Conservation (phyloP, 1,284 basidiomycete species). For the Macrocystidia cucumis region DNA sequence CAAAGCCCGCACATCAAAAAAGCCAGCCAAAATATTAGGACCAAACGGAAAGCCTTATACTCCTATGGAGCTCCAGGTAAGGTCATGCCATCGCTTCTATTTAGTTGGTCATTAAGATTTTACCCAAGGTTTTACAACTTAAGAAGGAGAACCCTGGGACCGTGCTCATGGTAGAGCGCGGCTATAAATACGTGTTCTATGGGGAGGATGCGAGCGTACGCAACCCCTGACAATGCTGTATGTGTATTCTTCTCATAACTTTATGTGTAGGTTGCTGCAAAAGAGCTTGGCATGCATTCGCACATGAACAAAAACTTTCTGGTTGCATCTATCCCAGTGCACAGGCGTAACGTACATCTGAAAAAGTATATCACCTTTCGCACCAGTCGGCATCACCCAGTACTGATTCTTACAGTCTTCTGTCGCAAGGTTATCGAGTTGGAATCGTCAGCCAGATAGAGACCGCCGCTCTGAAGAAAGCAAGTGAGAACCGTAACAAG, state of each 20-base stretch:
- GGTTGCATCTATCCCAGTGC: slow-evolving; percentile 78
- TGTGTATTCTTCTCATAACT: slow-evolving; percentile 5
- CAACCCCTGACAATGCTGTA: slow-evolving; percentile 1
- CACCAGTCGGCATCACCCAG: slow-evolving; percentile 4
- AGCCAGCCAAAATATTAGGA: slow-evolving; percentile 49
- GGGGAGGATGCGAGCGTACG: slow-evolving; percentile 81
- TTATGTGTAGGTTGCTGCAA: slow-evolving; percentile 62
- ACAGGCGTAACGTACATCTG: slow-evolving; percentile 79
- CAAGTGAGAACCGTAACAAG: slow-evolving; percentile 72
- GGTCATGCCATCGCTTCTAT: slow-evolving; percentile 8
- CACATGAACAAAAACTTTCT: slow-evolving; percentile 77
- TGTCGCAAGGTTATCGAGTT: slow-evolving; percentile 83
- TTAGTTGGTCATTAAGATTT: neutral
- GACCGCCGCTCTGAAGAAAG: slow-evolving; percentile 94
- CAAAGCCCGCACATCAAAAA: slow-evolving; percentile 18
- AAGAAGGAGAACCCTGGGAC: slow-evolving; percentile 72
- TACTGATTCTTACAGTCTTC: slow-evolving; percentile 42
- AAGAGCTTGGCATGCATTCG: slow-evolving; percentile 77
- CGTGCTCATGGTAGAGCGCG: slow-evolving; percentile 81
- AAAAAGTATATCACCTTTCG: slow-evolving; percentile 56
- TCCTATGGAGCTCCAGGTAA: slow-evolving; percentile 76
- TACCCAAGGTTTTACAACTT: slow-evolving; percentile 51
- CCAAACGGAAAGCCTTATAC: slow-evolving; percentile 79
- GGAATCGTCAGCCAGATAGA: slow-evolving; percentile 92
- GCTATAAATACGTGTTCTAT: slow-evolving; percentile 87